Evolutionary conservation across 2,329 filamentous ascomycete species (phyloP).

Genomic region (Venturia pyrina): DNA sequence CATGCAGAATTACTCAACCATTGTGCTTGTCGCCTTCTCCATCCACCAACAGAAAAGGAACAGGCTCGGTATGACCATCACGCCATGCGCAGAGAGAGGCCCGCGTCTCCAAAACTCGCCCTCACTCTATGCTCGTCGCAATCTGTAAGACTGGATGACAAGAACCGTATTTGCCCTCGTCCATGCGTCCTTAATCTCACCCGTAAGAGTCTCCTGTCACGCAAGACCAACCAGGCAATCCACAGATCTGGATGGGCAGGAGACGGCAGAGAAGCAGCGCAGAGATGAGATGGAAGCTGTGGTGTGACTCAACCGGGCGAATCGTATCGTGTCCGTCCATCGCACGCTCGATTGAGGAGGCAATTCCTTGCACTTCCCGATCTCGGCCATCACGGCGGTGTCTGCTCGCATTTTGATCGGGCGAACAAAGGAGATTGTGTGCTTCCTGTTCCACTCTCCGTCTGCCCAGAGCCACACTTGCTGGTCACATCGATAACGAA

Average conservation of each 20-base stretch:
- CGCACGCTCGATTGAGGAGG: background rate
- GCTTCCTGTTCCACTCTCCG: background rate
- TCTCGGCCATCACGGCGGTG: background rate
- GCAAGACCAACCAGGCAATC: background rate
- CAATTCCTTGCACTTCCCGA: background rate
- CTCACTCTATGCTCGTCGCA: conserved; percentile 2
- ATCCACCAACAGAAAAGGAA: background rate
- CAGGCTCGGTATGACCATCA: background rate
- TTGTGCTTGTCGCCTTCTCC: background rate
- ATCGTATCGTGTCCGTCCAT: background rate
- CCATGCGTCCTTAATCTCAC: background rate
- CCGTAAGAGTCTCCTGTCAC: background rate
- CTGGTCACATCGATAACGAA: background rate
- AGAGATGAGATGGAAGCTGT: background rate
- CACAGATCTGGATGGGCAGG: background rate
- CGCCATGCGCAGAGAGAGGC: background rate
- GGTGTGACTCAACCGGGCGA: background rate
- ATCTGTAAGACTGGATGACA: too few species aligned
- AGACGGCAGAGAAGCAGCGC: background rate
- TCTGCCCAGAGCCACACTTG: too few species aligned
- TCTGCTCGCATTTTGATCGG: background rate
- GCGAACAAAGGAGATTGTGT: background rate
- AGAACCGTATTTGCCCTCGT: too few species aligned
- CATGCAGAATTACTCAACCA: background rate
- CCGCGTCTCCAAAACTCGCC: background rate